A percentile compares a stretch with the other conserved stretches of the same genome.
Evolutionary conservation across 768 basidiomycete genomes (phyloP).

Genomic region (Amanita rimosa): DNA sequence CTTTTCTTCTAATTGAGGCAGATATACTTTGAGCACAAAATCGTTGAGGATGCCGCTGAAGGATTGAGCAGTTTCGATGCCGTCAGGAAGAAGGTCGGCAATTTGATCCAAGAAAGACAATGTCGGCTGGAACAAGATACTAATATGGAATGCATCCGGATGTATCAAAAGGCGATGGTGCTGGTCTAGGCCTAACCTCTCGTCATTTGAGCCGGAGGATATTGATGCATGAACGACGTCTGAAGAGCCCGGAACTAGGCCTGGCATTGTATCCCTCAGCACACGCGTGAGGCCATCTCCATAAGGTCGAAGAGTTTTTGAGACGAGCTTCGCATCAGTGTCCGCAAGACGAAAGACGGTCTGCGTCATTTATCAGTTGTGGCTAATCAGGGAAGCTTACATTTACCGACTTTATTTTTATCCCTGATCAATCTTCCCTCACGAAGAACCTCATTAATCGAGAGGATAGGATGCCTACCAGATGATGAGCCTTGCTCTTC

Average conservation of each 20-base stretch:
- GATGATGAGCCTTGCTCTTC: conserved; percentile 73
- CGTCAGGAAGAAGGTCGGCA: conserved; percentile 61
- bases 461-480: conserved; percentile 80
- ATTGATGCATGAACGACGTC: conserved; percentile 41
- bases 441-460: conserved; percentile 88
- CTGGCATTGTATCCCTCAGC: conserved; percentile 87
- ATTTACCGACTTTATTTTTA: conserved; percentile 50
- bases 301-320: conserved; percentile 56
- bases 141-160: conserved; percentile 92
- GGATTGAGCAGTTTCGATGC: conserved; percentile 49
- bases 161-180: conserved; percentile 80
- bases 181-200: conserved; percentile 62
- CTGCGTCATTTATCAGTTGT: conserved; percentile 27
- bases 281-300: conserved; percentile 81
- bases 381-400: background rate
- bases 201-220: conserved; percentile 55
- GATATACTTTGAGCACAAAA: conserved; percentile 85
- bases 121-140: conserved; percentile 90
- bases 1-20: conserved; percentile 93
- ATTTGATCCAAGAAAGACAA: conserved; percentile 73
- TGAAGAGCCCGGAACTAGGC: conserved; percentile 70
- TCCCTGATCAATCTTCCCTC: conserved; percentile 76
- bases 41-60: conserved; percentile 77
- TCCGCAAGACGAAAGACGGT: conserved; percentile 87
- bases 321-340: conserved; percentile 66